These are phyloP conservation scores for Cucumis hystrix DNA, from an alignment of 306 rosid species.

Conservation along the genomic window DNA sequence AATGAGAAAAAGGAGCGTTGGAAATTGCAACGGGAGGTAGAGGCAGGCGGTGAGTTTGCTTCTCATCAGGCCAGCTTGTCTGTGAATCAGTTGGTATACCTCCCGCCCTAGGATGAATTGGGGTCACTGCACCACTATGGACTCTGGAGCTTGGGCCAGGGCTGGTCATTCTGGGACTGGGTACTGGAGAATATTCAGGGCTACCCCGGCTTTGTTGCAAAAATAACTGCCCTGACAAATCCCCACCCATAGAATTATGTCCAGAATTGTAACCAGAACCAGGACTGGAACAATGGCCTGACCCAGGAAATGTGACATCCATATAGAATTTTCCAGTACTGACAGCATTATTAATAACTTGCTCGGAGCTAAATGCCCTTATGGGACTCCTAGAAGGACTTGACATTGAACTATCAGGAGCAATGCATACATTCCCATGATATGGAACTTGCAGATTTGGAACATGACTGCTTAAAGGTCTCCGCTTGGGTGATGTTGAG, in stretches of 20 bases:
- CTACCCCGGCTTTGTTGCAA: slow-evolving; percentile 57
- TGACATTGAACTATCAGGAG: slow-evolving; percentile 71
- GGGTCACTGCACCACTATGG: slow-evolving; percentile 98
- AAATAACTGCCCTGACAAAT: slow-evolving; percentile 59
- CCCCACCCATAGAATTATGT: slow-evolving; percentile 98
- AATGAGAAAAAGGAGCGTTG: slow-evolving; percentile 60
- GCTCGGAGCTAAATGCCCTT: slow-evolving; percentile 43
- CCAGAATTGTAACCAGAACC: slow-evolving; percentile 98
- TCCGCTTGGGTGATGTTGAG: slow-evolving; percentile 63
- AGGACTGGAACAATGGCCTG: slow-evolving; percentile 97
- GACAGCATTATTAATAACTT: slow-evolving; percentile 33
- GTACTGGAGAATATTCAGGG: slow-evolving; percentile 56
- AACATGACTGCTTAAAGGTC: slow-evolving; percentile 69
- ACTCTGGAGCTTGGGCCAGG: slow-evolving; percentile 95
- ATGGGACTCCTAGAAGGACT: slow-evolving; percentile 70
- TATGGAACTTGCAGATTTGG: slow-evolving; percentile 80
- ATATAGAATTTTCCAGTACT: slow-evolving; percentile 27
- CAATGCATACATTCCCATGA: slow-evolving; percentile 39
- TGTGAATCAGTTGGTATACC: slow-evolving; percentile 56
- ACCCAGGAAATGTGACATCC: slow-evolving; percentile 46
- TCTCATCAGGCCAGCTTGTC: slow-evolving; percentile 68
- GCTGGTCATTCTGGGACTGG: slow-evolving; percentile 55
- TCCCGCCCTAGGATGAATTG: slow-evolving; percentile 85
- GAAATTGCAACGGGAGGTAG: slow-evolving; percentile 76
- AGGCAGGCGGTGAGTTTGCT: slow-evolving; percentile 91